Evolutionary conservation across 148 eudicot genomes (phyloP).

Genomic region (Rhododendron ferrugineum): DNA sequence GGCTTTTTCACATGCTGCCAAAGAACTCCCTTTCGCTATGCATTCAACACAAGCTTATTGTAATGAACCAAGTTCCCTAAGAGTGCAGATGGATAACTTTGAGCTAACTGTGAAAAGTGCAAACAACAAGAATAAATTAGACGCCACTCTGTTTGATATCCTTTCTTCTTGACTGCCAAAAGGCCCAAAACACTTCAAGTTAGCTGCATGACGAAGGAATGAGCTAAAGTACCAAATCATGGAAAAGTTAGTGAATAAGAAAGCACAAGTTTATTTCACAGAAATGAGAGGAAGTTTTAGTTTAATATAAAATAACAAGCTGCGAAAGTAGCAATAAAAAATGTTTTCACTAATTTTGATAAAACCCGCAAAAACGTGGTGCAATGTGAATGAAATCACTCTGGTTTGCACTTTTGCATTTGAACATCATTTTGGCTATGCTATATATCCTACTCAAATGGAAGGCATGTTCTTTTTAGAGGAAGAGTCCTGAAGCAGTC

Average conservation of each 20-base stretch:
- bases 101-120: neutral
- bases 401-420: neutral
- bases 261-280: neutral
- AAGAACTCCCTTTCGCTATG: neutral
- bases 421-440: neutral
- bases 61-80: neutral
- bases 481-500: too few species aligned
- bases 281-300: neutral
- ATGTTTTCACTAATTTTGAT: neutral
- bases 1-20: neutral
- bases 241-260: neutral
- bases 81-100: neutral
- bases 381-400: too few species aligned
- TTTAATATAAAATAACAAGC: neutral
- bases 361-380: too few species aligned
- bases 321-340: neutral
- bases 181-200: neutral
- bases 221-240: too few species aligned
- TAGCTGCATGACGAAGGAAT: too few species aligned
- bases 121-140: neutral
- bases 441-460: neutral
- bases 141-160: neutral
- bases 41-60: neutral
- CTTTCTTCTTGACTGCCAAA: neutral
- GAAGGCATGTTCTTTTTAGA: neutral